phyloP scores from a whole-genome alignment of 345 rosid genomes.

The Hirschfeldia incana region DNA sequence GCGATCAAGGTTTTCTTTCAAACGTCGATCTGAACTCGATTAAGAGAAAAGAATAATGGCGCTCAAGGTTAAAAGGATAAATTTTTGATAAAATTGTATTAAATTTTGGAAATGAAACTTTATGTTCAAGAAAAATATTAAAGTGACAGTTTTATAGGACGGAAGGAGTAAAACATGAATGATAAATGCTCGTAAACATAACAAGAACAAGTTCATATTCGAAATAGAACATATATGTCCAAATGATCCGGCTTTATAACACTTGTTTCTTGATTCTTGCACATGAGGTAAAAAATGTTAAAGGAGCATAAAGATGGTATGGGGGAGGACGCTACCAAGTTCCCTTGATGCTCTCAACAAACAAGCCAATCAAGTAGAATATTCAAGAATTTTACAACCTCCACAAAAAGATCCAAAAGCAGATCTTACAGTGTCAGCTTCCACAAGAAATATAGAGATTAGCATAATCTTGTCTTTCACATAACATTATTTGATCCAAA shows the following conservation, averaged over 20 bases:
- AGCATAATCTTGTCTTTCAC: background rate
- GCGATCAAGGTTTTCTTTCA: too few species aligned
- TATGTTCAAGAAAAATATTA: too few species aligned
- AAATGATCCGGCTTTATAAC: background rate
- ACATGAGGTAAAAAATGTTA: background rate
- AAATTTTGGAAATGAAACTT: too few species aligned
- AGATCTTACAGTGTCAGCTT: constrained; percentile 74
- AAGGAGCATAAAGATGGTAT: background rate
- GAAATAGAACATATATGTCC: background rate
- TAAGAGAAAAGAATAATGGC: too few species aligned
- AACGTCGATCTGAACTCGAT: too few species aligned
- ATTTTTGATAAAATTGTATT: too few species aligned
- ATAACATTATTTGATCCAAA: background rate
- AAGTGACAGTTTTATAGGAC: too few species aligned
- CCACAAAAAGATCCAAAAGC: constrained; percentile 67
- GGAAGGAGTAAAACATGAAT: background rate
- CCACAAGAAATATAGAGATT: constrained; percentile 23
- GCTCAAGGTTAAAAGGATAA: too few species aligned
- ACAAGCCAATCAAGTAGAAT: constrained; percentile 83
- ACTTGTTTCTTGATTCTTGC: background rate
- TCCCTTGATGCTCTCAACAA: constrained; percentile 95
- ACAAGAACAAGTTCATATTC: background rate
- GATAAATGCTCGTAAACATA: background rate
- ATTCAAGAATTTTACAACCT: constrained; percentile 68
- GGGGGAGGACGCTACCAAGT: constrained; percentile 54